Percentiles rank a stretch among this genome's conserved stretches.
phyloP scores from a whole-genome alignment of 2,329 filamentous ascomycete species.

The Paraconiothyrium brasiliense region DNA sequence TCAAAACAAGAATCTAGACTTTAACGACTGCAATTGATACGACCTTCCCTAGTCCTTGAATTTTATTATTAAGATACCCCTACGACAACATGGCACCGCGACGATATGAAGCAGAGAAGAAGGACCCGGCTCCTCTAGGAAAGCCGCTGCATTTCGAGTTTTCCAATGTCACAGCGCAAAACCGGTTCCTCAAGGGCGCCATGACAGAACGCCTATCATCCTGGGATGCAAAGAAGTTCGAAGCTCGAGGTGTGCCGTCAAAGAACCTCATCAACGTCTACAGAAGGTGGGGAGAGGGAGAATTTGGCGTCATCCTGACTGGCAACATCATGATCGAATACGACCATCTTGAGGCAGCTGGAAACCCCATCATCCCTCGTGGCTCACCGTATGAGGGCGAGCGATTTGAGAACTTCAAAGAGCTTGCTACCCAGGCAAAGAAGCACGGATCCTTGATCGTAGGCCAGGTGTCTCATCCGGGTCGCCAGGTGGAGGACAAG shows the following conservation, averaged over 20 bases:
- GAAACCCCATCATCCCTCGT: conserved; percentile 68
- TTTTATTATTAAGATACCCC: not conserved
- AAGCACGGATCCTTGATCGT: conserved; percentile 67
- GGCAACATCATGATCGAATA: conserved; percentile 73
- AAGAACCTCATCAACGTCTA: conserved; percentile 65
- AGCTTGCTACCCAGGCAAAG: conserved; percentile 65
- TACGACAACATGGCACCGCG: conserved; percentile 45
- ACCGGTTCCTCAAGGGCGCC: conserved; percentile 73
- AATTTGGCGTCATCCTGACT: conserved; percentile 62
- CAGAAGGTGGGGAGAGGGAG: conserved; percentile 62
- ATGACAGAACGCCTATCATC: conserved; percentile 73
- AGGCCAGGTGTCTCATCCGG: conserved; percentile 70
- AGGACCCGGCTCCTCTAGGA: conserved; percentile 52
- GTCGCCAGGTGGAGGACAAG: conserved; percentile 60
- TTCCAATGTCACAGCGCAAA: conserved; percentile 65
- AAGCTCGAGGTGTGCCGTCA: conserved; percentile 63
- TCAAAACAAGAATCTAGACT: not conserved
- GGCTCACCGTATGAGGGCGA: conserved; percentile 62
- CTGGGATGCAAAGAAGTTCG: conserved; percentile 64
- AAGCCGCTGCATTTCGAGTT: conserved; percentile 58
- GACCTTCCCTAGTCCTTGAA: not conserved
- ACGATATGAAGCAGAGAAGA: conserved; percentile 53
- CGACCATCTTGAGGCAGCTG: conserved; percentile 66
- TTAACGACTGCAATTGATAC: not conserved
- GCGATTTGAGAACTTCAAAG: conserved; percentile 68